Base-by-base conservation (phyloP, 148 eudicot genomes). In the Rheum nobile region DNA sequence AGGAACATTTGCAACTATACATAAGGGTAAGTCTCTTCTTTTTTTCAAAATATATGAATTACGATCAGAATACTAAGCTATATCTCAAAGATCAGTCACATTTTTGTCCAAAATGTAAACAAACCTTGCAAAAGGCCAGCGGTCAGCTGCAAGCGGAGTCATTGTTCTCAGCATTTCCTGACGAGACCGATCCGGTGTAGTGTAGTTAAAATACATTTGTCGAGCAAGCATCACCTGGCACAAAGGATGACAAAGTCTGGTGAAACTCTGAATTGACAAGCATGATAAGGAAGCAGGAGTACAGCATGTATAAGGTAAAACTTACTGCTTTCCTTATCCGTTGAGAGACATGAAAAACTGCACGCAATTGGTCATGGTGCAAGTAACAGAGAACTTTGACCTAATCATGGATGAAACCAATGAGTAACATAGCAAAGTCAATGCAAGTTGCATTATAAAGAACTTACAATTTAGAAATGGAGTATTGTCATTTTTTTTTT, bases 291-390 rank as follows among this genome's bases (percentile, higher is more conserved):
- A 28, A 32, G 11, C 70, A 26, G 38, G 12, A 10, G 46, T 2
- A 43, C 6, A 26, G n/a, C 22, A 16, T 16, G 41, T 65, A 29
- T 5, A 14, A 32, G 21, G 41, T 14, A 12, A 1, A 29, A 79
- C 99, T 95, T 52, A 95, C 99, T 71, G 99, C 92, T 83, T 74
- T 95, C 81, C 96, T 84, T 21, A 95, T 75, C 65, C 89, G 85
- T 82, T 84, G 88, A 37, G 92, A 95, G 63, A 95, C 99, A 80
- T 95, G 99, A 82, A 95, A 92, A 55, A 86, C 94, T 54, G 96
- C 86, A 79, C 82, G 86, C 50, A 95, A 86, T 77, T 95, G 99
- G 77, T 95, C 97, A 79, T 95, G 99, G 82, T 95, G 97, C 83
- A 95, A 81, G 81, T 92, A 92, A 81, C 99, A 95, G 28, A 95